Conservation (phyloP, 345 rosid genomes). For the Eucalyptus leucophloia region DNA sequence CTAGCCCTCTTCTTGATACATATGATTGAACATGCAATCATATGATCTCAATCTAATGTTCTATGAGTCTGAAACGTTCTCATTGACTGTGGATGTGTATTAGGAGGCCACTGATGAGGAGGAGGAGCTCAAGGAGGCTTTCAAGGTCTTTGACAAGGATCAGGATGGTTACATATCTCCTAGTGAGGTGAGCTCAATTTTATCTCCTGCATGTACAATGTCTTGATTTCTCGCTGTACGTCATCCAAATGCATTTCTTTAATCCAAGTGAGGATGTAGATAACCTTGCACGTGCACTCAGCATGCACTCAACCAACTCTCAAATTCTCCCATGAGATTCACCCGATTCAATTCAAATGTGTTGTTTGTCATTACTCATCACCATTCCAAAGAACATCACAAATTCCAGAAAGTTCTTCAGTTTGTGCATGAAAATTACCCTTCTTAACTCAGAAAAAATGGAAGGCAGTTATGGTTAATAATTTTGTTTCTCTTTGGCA, state of each 20-base stretch:
- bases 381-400: neutral
- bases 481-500: slow-evolving; percentile 1
- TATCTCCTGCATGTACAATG: neutral
- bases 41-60: neutral
- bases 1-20: neutral
- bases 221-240: neutral
- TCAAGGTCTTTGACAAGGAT: slow-evolving; percentile 83
- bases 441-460: neutral
- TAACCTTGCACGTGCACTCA: neutral
- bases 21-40: neutral
- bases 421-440: neutral
- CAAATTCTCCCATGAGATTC: neutral
- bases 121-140: slow-evolving; percentile 79
- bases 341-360: neutral
- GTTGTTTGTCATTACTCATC: neutral
- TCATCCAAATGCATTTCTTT: neutral
- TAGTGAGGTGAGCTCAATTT: slow-evolving; percentile 33
- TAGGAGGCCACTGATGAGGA: slow-evolving; percentile 65
- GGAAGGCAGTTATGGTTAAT: neutral
- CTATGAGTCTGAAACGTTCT: neutral
- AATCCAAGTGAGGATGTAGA: neutral
- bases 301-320: neutral
- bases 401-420: neutral
- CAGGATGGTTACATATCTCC: slow-evolving; percentile 83
- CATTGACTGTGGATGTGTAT: neutral